These are phyloP conservation scores for Kodamaea hsintzibuensis DNA, from an alignment of 805 yeast species.

Conservation along the genomic window DNA sequence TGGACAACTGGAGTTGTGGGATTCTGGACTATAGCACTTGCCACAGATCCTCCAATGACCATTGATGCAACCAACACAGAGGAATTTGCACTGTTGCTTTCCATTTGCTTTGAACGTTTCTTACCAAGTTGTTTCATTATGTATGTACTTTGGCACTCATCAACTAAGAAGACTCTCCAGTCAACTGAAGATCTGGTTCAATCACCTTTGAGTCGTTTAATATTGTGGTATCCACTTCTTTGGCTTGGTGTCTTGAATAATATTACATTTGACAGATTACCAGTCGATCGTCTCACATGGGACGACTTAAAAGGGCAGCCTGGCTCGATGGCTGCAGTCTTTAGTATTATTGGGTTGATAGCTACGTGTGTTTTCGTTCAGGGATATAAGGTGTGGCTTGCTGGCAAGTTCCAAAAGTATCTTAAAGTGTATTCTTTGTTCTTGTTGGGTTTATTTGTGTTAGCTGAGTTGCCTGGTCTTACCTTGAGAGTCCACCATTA, in stretches of 20 bases:
- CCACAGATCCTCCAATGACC: conserved; percentile 76
- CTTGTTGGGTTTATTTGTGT: conserved; percentile 41
- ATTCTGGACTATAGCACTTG: conserved; percentile 78
- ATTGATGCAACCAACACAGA: conserved; percentile 56
- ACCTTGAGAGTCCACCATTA: conserved; percentile 79
- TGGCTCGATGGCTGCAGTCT: conserved; percentile 70
- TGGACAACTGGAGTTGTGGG: conserved; percentile 67
- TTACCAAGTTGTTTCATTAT: conserved; percentile 74
- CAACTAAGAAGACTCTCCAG: conserved; percentile 47
- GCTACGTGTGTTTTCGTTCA: conserved; percentile 62
- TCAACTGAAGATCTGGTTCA: background rate
- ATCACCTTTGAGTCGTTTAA: conserved; percentile 44
- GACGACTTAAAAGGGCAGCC: conserved; percentile 72
- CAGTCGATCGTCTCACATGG: conserved; percentile 79
- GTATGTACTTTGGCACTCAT: conserved; percentile 65
- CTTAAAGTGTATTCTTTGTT: conserved; percentile 53
- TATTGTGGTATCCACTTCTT: conserved; percentile 75
- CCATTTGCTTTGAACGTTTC: conserved; percentile 71
- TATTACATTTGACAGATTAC: conserved; percentile 83
- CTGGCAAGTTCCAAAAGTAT: conserved; percentile 66
- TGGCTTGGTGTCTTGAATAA: conserved; percentile 87
- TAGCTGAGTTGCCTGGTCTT: conserved; percentile 61
- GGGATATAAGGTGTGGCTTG: conserved; percentile 76
- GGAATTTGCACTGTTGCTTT: conserved; percentile 59
- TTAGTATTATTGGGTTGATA: conserved; percentile 49